Evolutionary conservation across 495 filamentous ascomycete species (phyloP).

Genomic region (Hyaloscypha hepaticicola): DNA sequence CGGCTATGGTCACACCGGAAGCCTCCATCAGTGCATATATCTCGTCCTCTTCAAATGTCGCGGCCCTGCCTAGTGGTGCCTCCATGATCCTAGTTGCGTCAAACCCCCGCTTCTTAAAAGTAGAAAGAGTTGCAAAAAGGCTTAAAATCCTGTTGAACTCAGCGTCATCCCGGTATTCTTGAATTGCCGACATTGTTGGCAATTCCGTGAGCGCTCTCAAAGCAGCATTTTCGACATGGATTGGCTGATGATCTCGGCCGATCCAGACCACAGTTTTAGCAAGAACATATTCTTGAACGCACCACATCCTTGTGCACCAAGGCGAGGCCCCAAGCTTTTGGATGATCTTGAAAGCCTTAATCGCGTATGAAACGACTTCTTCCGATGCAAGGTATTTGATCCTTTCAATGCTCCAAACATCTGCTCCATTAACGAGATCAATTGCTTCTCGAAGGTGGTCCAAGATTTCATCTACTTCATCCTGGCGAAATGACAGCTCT

Average conservation of each 20-base stretch:
- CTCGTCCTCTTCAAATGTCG: not conserved
- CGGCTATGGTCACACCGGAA: not conserved
- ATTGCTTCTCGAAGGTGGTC: no score
- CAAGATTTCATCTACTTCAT: no score
- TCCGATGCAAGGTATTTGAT: no score
- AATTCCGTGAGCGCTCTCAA: not conserved
- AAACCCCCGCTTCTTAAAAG: not conserved
- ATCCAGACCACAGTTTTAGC: not conserved
- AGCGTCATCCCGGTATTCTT: not conserved
- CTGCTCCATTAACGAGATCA: no score
- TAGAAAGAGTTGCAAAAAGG: not conserved
- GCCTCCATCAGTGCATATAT: not conserved
- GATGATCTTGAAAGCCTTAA: no score
- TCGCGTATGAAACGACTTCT: no score
- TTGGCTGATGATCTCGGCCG: not conserved
- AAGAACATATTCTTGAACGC: not conserved
- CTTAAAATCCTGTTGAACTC: not conserved
- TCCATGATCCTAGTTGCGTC: not conserved
- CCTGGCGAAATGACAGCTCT: no score
- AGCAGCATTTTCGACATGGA: not conserved
- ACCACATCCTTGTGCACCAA: not conserved
- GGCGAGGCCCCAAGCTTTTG: no score
- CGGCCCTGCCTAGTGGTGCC: not conserved
- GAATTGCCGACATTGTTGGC: not conserved
- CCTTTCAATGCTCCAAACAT: no score